Evolutionary conservation across 805 yeast species (phyloP).

Genomic region (Saccharomyces paradoxus): DNA sequence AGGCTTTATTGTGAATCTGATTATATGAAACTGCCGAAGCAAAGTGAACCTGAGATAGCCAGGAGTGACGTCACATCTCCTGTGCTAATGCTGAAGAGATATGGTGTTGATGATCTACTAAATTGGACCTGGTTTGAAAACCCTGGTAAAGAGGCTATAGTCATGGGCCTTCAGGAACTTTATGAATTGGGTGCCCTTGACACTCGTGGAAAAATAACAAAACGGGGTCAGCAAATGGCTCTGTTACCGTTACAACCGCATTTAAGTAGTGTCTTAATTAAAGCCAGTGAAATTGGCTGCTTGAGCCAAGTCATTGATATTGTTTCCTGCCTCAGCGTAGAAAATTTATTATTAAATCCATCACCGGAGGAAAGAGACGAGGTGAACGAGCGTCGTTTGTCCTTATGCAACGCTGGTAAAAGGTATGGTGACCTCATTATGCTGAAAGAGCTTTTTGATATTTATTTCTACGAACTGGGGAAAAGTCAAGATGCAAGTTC

Average conservation of each 20-base stretch:
- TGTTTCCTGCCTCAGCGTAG: slow-evolving; percentile 88
- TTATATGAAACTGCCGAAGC: slow-evolving; percentile 53
- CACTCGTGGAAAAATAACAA: slow-evolving; percentile 67
- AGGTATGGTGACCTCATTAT: slow-evolving; percentile 76
- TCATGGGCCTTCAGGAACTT: slow-evolving; percentile 69
- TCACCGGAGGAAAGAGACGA: slow-evolving; percentile 76
- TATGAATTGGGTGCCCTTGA: slow-evolving; percentile 74
- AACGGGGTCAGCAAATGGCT: slow-evolving; percentile 78
- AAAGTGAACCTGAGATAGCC: slow-evolving; percentile 89
- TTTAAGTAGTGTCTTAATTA: slow-evolving; percentile 72
- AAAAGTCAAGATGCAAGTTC: slow-evolving; percentile 31
- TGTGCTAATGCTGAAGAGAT: slow-evolving; percentile 69
- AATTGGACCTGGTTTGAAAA: slow-evolving; percentile 90
- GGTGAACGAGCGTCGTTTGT: slow-evolving; percentile 65
- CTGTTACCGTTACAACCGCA: slow-evolving; percentile 89
- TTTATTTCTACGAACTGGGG: slow-evolving; percentile 30
- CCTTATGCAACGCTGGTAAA: slow-evolving; percentile 61
- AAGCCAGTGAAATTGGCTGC: slow-evolving; percentile 51
- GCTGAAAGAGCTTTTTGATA: slow-evolving; percentile 67
- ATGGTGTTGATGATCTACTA: slow-evolving; percentile 75
- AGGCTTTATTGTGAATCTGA: slow-evolving; percentile 73
- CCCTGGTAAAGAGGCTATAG: slow-evolving; percentile 72
- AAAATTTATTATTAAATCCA: slow-evolving; percentile 75
- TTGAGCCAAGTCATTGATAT: slow-evolving; percentile 72
- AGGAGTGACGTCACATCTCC: slow-evolving; percentile 83